Conservation (phyloP, 768 basidiomycete genomes). For the Mycena vitilis region DNA sequence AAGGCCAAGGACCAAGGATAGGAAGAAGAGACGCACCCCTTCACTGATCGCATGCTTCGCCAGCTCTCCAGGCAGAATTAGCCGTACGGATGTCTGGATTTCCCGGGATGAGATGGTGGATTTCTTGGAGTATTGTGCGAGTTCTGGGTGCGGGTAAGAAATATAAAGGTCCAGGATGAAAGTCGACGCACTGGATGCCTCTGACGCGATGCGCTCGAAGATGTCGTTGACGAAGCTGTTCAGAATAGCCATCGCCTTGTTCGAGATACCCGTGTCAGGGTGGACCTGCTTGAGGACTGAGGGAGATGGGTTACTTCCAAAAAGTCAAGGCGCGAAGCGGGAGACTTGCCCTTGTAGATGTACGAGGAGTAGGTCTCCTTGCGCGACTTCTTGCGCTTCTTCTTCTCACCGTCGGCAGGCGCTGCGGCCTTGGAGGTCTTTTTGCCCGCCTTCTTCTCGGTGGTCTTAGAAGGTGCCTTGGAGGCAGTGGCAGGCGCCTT, state of each 20-base stretch:
- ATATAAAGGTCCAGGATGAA: neutral
- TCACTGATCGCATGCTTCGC: conserved; percentile 85
- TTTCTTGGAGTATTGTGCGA: conserved; percentile 97
- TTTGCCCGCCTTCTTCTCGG: conserved; percentile 74
- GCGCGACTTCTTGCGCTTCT: conserved; percentile 86
- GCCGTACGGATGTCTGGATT: conserved; percentile 96
- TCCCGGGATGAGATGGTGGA: conserved; percentile 99
- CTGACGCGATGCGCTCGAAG: conserved; percentile 90
- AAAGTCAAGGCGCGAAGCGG: too few relatives aligned
- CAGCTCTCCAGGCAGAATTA: conserved; percentile 96
- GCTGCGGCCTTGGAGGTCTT: conserved; percentile 77
- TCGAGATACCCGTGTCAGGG: conserved; percentile 99
- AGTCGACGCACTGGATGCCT: conserved; percentile 80
- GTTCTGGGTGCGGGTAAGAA: conserved; percentile 62
- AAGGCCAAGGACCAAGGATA: too few relatives aligned
- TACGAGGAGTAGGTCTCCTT: conserved; percentile 96
- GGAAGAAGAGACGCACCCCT: conserved; percentile 27
- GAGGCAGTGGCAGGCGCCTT: conserved; percentile 78
- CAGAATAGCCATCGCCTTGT: conserved; percentile 98
- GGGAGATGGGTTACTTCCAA: too few relatives aligned
- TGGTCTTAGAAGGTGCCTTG: conserved; percentile 33
- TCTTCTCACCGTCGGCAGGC: conserved; percentile 81
- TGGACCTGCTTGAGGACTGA: conserved; percentile 97
- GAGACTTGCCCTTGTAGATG: conserved; percentile 92
- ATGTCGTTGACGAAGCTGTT: conserved; percentile 98